Evolutionary conservation across 768 basidiomycete genomes (phyloP).

Genomic region (Tricholoma hemisulphureum): DNA sequence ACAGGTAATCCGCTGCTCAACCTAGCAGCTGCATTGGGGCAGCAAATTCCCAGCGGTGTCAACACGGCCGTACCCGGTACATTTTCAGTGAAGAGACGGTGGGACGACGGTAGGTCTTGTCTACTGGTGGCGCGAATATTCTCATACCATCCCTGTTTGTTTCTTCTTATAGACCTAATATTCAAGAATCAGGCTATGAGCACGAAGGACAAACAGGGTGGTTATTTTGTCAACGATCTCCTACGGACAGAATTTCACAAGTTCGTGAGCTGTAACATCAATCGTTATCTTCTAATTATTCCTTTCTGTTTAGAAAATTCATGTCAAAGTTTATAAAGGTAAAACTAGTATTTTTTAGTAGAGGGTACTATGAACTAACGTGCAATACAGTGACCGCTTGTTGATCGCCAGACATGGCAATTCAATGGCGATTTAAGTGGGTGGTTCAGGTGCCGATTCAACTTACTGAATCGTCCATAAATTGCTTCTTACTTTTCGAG

Average conservation of each 20-base stretch:
- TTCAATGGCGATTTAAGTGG: too few species aligned
- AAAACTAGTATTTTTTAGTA: slow-evolving; percentile 8
- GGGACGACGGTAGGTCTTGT: slow-evolving; percentile 80
- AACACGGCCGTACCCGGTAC: slow-evolving; percentile 76
- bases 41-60: slow-evolving; percentile 59
- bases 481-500: too few species aligned
- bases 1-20: slow-evolving; percentile 86
- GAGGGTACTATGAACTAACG: background rate
- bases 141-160: background rate
- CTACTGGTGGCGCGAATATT: slow-evolving; percentile 8
- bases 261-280: slow-evolving; percentile 41
- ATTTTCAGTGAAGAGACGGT: slow-evolving; percentile 88
- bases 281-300: background rate
- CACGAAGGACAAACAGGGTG: slow-evolving; percentile 56
- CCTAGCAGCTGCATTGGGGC: slow-evolving; percentile 86
- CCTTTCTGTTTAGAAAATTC: slow-evolving; percentile 64
- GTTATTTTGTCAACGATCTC: slow-evolving; percentile 93
- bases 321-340: slow-evolving; percentile 92
- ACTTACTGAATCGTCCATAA: too few species aligned
- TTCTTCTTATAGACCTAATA: slow-evolving; percentile 67
- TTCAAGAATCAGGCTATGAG: slow-evolving; percentile 97
- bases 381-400: background rate
- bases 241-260: slow-evolving; percentile 92
- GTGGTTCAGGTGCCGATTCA: too few species aligned
- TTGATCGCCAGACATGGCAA: too few species aligned